These are phyloP conservation scores for Pyrus bretschneideri DNA, from an alignment of 306 rosid genomes.

Conservation along the genomic window DNA sequence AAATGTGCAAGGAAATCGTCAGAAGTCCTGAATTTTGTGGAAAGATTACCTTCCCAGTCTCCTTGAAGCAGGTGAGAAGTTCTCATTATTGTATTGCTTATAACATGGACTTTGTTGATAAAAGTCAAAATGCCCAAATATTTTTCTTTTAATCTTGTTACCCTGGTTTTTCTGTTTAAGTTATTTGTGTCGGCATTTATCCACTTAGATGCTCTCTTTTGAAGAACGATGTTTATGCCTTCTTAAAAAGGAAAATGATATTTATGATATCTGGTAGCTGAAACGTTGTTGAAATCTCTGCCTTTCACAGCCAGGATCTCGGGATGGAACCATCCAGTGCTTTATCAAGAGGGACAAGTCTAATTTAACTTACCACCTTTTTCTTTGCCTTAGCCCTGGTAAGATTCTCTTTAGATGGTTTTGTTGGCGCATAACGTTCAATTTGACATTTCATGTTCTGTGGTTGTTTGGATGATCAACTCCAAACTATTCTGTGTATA, in stretches of 20 bases:
- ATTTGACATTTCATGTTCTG: not conserved
- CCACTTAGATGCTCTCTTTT: not conserved
- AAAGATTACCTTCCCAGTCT: slow-evolving; percentile 78
- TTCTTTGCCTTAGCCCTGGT: slow-evolving; percentile 89
- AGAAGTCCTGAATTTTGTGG: slow-evolving; percentile 64
- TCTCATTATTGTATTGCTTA: not conserved
- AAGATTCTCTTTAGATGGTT: slow-evolving; percentile 18
- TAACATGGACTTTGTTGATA: not conserved
- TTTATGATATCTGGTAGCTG: not conserved
- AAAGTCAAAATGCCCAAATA: not conserved
- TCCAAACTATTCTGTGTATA: not conserved
- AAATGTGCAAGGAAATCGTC: slow-evolving; percentile 82
- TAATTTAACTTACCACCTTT: slow-evolving; percentile 77
- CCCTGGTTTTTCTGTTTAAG: not conserved
- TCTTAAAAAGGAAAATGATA: not conserved
- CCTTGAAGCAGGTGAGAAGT: slow-evolving; percentile 73
- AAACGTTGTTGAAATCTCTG: not conserved
- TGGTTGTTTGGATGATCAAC: not conserved
- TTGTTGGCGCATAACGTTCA: not conserved
- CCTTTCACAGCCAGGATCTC: slow-evolving; percentile 68
- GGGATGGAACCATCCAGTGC: slow-evolving; percentile 81
- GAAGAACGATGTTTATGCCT: not conserved
- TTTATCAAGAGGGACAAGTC: slow-evolving; percentile 92
- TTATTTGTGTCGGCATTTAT: not conserved
- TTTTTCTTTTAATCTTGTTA: not conserved